Conservation (phyloP, 257 asterid genomes). For the Scutellaria baicalensis region DNA sequence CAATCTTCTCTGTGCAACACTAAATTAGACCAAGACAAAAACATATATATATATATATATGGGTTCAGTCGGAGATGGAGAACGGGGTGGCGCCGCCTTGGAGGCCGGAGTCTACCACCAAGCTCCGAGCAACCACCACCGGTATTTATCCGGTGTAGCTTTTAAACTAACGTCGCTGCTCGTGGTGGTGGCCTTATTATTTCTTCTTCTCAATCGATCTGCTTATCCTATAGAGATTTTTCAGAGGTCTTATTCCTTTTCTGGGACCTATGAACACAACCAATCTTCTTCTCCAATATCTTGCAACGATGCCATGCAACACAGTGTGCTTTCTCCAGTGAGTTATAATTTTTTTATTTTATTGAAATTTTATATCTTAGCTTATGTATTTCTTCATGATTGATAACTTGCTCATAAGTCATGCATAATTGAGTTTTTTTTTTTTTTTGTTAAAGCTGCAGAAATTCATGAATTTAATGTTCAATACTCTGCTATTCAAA, state of each 20-base stretch:
- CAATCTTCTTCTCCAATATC: neutral
- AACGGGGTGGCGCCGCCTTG: neutral
- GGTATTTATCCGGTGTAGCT: neutral
- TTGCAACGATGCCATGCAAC: neutral
- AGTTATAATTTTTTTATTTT: neutral
- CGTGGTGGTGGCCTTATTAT: constrained; percentile 8
- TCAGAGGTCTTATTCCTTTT: constrained; percentile 1
- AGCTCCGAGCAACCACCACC: neutral
- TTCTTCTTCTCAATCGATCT: constrained; percentile 15
- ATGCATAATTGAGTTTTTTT: too few species aligned
- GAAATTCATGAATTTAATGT: too few species aligned
- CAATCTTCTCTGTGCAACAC: neutral
- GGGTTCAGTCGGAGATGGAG: constrained; percentile 6
- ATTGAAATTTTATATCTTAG: neutral
- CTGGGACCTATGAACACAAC: neutral
- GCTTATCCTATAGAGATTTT: neutral
- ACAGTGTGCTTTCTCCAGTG: neutral
- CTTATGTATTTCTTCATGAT: too few species aligned
- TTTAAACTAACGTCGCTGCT: constrained; percentile 1
- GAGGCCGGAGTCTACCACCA: constrained; percentile 12
- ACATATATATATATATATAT: too few species aligned
- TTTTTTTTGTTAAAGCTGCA: too few species aligned
- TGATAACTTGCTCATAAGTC: too few species aligned
- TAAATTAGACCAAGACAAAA: neutral
- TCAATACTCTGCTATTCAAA: too few species aligned